phyloP scores from a whole-genome alignment of 202 grass and related monocot species.

The Hordeum pubiflorum region DNA sequence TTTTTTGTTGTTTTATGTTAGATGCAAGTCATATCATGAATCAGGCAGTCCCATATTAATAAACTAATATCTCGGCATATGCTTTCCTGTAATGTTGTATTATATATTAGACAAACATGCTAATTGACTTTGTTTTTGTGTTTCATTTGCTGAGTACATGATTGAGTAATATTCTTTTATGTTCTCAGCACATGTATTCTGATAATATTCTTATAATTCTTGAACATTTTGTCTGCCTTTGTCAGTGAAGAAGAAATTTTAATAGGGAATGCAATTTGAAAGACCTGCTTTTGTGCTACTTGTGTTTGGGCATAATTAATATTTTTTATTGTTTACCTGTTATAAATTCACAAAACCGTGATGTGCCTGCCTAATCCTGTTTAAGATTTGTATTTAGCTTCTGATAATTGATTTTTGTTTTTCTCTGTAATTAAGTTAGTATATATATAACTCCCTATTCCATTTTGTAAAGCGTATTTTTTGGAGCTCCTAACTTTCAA shows the following conservation, averaged over 20 bases:
- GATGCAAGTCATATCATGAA: slow-evolving; percentile 12
- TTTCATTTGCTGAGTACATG: background rate
- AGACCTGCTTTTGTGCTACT: background rate
- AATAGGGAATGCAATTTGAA: background rate
- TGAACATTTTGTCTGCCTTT: background rate
- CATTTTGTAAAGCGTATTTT: slow-evolving; percentile 13
- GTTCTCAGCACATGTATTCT: slow-evolving; percentile 1
- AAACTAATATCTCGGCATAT: background rate
- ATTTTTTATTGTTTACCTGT: background rate
- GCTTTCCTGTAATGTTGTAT: background rate
- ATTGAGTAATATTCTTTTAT: background rate
- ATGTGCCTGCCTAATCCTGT: background rate
- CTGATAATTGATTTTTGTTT: slow-evolving; percentile 2
- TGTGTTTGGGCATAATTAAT: background rate
- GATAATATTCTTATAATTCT: background rate
- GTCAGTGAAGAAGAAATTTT: background rate
- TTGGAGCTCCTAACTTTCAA: background rate
- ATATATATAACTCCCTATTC: background rate
- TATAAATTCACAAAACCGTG: background rate
- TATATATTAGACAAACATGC: background rate
- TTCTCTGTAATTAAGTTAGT: background rate
- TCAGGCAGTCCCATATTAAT: background rate
- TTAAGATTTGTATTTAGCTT: slow-evolving; percentile 2
- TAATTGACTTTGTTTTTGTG: background rate
- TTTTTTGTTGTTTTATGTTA: background rate